Conservation (phyloP, 75 land plant species). For the Pinus tabuliformis region DNA sequence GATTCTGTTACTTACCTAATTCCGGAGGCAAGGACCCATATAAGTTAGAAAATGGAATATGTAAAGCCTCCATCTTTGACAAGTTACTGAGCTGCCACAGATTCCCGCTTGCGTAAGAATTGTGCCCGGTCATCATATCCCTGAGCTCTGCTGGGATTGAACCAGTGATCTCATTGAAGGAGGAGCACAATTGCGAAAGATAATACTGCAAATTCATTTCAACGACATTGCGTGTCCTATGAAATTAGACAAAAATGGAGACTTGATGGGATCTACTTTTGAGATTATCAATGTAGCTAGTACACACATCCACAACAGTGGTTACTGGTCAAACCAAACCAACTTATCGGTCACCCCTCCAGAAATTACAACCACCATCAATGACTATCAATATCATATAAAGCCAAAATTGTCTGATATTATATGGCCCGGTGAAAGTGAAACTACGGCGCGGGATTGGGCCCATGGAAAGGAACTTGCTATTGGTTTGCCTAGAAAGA, state of each 20-base stretch:
- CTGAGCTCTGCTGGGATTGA: conserved; percentile 15
- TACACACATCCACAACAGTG: conserved; percentile 18
- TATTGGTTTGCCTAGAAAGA: conserved; percentile 21
- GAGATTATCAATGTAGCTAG: conserved; percentile 40
- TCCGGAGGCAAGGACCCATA: conserved; percentile 28
- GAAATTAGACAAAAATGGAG: conserved; percentile 33
- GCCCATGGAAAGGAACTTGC: conserved; percentile 6
- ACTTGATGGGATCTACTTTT: conserved; percentile 16
- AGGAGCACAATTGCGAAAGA: conserved; percentile 15
- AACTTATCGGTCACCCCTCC: conserved; percentile 20
- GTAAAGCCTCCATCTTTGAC: conserved; percentile 14
- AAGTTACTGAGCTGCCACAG: conserved; percentile 23
- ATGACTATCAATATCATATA: background rate
- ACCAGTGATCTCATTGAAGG: conserved; percentile 24
- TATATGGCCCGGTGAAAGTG: conserved; percentile 17
- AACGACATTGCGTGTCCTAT: conserved; percentile 21
- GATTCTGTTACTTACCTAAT: conserved; percentile 14
- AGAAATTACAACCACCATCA: background rate
- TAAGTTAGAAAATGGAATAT: conserved; percentile 12
- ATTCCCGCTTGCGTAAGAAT: conserved; percentile 15
- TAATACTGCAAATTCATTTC: conserved; percentile 14
- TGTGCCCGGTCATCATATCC: conserved; percentile 19
- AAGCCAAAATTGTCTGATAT: background rate
- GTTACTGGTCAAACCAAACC: conserved; percentile 31
- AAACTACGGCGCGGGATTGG: conserved; percentile 7